These are phyloP conservation scores for Ganoderma sinense DNA, from an alignment of 1,284 basidiomycete species.

Conservation along the genomic window DNA sequence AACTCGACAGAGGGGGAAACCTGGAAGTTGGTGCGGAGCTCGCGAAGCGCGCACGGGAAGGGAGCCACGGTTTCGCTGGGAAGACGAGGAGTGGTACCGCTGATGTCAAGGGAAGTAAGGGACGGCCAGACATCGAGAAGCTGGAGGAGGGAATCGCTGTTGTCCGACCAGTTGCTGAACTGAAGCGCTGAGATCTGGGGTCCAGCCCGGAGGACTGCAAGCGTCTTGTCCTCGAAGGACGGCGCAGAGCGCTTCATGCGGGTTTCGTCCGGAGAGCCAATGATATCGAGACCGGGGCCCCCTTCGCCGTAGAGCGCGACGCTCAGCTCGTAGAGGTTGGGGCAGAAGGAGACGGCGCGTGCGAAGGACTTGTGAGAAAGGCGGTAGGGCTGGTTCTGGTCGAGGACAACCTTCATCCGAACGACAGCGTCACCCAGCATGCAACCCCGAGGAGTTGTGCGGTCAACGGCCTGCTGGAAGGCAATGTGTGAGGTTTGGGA, in stretches of 20 bases:
- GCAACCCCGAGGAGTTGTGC: slow-evolving; percentile 52
- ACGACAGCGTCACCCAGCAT: slow-evolving; percentile 60
- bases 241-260: slow-evolving; percentile 59
- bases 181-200: slow-evolving; percentile 62
- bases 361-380: slow-evolving; percentile 65
- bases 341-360: slow-evolving; percentile 61
- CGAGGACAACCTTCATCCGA: slow-evolving; percentile 61
- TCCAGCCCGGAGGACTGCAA: slow-evolving; percentile 59
- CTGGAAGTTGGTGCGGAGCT: slow-evolving; percentile 69
- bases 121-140: slow-evolving; percentile 68
- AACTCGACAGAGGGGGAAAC: slow-evolving; percentile 63
- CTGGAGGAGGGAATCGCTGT: slow-evolving; percentile 61
- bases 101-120: slow-evolving; percentile 61
- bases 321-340: slow-evolving; percentile 61
- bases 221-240: slow-evolving; percentile 60
- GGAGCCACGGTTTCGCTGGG: slow-evolving; percentile 51
- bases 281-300: slow-evolving; percentile 52
- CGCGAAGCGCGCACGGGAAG: slow-evolving; percentile 53
- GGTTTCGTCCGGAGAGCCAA: slow-evolving; percentile 52
- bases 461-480: slow-evolving; percentile 59
- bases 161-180: slow-evolving; percentile 76
- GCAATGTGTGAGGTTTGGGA: slow-evolving; percentile 59
- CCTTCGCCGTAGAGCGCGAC: slow-evolving; percentile 66
- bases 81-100: slow-evolving; percentile 63
- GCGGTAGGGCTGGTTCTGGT: slow-evolving; percentile 69